Conservation (phyloP, 1,284 basidiomycete species). For the Sporisorium sorghi region DNA sequence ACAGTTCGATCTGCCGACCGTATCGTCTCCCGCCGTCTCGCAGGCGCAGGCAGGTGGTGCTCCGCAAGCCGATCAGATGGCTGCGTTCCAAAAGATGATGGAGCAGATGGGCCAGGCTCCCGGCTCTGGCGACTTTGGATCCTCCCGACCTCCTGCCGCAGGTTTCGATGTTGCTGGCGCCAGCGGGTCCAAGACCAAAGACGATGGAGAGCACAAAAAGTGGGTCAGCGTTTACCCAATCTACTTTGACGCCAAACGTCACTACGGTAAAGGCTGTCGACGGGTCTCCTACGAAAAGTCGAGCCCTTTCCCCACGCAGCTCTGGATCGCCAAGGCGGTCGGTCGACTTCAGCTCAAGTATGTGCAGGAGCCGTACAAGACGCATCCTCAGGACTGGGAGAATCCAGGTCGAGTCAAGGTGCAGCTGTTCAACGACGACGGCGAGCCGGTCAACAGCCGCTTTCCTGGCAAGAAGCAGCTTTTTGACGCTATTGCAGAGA, state of each 20-base stretch:
- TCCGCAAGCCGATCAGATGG: slow-evolving; percentile 55
- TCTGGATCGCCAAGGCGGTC: slow-evolving; percentile 88
- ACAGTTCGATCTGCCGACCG: slow-evolving; percentile 61
- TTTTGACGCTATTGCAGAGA: slow-evolving; percentile 62
- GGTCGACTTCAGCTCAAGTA: slow-evolving; percentile 80
- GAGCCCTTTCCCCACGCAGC: slow-evolving; percentile 93
- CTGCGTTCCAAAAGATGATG: slow-evolving; percentile 64
- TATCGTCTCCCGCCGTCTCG: slow-evolving; percentile 46
- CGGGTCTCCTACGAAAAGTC: slow-evolving; percentile 82
- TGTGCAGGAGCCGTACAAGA: slow-evolving; percentile 84
- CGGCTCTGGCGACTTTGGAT: slow-evolving; percentile 40
- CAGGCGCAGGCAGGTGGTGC: slow-evolving; percentile 26
- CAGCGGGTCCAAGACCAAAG: slow-evolving; percentile 32
- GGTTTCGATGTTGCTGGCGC: slow-evolving; percentile 11
- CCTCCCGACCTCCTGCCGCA: slow-evolving; percentile 27
- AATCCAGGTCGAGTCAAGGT: slow-evolving; percentile 85
- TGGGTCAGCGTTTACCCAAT: slow-evolving; percentile 97
- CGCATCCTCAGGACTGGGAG: slow-evolving; percentile 94
- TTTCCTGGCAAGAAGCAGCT: slow-evolving; percentile 82
- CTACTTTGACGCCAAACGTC: slow-evolving; percentile 93
- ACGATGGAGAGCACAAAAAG: slow-evolving; percentile 72
- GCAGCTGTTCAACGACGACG: slow-evolving; percentile 82
- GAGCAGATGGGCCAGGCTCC: slow-evolving; percentile 54
- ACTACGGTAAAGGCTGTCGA: slow-evolving; percentile 83
- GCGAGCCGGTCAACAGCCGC: slow-evolving; percentile 77